Evolutionary conservation across 1,284 basidiomycete genomes (phyloP).

Genomic region (Pholiota adiposa): DNA sequence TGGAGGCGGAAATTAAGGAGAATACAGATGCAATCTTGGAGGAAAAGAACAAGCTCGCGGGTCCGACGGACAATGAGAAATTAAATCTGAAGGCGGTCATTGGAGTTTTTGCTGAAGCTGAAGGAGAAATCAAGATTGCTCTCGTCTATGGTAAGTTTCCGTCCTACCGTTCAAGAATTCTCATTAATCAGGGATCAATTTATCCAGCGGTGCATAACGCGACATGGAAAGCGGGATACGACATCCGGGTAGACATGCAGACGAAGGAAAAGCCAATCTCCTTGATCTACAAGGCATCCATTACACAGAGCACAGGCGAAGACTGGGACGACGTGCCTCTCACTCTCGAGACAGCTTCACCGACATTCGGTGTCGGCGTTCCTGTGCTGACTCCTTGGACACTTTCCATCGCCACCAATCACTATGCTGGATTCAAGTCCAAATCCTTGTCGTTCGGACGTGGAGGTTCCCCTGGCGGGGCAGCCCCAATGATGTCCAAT

Average conservation of each 20-base stretch:
- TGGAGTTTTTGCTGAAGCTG: slow-evolving; percentile 36
- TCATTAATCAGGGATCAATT: not conserved
- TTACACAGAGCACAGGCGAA: slow-evolving; percentile 39
- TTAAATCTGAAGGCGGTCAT: slow-evolving; percentile 32
- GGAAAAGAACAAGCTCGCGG: slow-evolving; percentile 25
- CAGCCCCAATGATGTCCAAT: not conserved
- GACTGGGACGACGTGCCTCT: slow-evolving; percentile 34
- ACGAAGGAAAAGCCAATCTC: slow-evolving; percentile 33
- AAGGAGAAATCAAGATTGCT: slow-evolving; percentile 37
- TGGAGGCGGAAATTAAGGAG: slow-evolving; percentile 29
- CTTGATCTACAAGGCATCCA: slow-evolving; percentile 37
- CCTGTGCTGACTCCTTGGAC: slow-evolving; percentile 30
- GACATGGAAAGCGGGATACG: slow-evolving; percentile 37
- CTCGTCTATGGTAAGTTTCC: slow-evolving; percentile 37
- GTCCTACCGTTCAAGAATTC: not conserved
- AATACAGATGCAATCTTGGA: slow-evolving; percentile 26
- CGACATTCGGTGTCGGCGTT: slow-evolving; percentile 29
- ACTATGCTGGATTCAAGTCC: not conserved
- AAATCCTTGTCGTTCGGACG: not conserved
- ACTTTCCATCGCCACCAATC: slow-evolving; percentile 19
- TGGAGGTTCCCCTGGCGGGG: not conserved
- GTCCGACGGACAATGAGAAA: slow-evolving; percentile 19
- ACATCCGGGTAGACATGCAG: slow-evolving; percentile 38
- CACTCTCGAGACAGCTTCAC: slow-evolving; percentile 34
- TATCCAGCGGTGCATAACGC: slow-evolving; percentile 31